Evolutionary conservation across 805 yeast genomes (phyloP).

Genomic region (Teunomyces aglyptinius): DNA sequence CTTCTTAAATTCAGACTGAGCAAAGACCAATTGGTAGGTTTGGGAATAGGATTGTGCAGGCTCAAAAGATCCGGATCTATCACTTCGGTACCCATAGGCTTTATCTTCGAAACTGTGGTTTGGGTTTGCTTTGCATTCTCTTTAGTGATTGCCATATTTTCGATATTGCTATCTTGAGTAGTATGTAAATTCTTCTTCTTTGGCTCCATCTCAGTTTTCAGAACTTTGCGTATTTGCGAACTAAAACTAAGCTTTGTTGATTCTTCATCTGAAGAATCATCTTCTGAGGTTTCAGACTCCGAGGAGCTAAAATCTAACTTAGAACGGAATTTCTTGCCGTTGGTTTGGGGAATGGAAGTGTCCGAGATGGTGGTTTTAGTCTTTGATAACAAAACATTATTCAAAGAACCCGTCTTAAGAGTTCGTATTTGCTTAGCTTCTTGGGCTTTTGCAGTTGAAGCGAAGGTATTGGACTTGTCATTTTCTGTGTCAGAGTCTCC

Average conservation of each 20-base stretch:
- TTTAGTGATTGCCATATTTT: too few relatives aligned
- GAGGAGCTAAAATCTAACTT: slow-evolving; percentile 1
- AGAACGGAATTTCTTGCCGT: background rate
- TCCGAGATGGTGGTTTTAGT: background rate
- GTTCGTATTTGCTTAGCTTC: background rate
- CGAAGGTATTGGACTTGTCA: too few relatives aligned
- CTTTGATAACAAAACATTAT: background rate
- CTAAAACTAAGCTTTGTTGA: background rate
- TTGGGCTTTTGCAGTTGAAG: background rate
- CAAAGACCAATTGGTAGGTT: too few relatives aligned
- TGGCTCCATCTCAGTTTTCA: too few relatives aligned
- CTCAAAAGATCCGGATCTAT: too few relatives aligned
- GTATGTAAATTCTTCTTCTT: too few relatives aligned
- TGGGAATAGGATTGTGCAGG: too few relatives aligned
- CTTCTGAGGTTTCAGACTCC: background rate
- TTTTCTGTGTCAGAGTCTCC: background rate
- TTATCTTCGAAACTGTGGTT: too few relatives aligned
- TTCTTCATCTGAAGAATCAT: background rate
- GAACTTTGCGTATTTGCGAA: background rate
- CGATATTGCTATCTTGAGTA: too few relatives aligned
- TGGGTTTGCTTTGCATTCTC: too few relatives aligned
- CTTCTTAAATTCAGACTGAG: too few relatives aligned
- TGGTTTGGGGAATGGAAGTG: background rate
- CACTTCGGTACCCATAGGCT: too few relatives aligned
- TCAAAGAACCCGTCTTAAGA: background rate